Conservation (phyloP, 75 land plant genomes). For the Picea glauca region DNA sequence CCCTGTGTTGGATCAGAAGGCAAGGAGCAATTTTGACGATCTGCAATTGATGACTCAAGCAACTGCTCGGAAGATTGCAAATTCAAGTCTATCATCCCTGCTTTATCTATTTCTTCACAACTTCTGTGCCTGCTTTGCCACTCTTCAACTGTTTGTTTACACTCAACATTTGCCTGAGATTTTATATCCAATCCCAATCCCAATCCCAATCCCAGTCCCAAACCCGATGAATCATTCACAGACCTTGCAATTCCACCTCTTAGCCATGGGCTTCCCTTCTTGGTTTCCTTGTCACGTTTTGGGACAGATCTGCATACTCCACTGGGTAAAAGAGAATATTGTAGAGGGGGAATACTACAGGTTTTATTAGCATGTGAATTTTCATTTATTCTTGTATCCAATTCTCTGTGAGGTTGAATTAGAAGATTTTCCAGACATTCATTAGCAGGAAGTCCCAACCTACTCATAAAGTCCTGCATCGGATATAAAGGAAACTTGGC, state of each 20-base stretch:
- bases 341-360: slow-evolving; percentile 7
- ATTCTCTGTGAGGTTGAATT: neutral
- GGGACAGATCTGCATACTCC: neutral
- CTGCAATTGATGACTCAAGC: slow-evolving; percentile 1
- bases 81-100: slow-evolving; percentile 9
- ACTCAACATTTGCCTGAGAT: neutral
- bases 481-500: neutral
- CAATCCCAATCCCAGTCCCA: neutral
- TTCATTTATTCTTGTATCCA: neutral
- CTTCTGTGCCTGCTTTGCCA: neutral
- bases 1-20: neutral
- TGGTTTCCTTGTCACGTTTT: neutral
- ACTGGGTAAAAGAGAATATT: neutral
- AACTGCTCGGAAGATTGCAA: slow-evolving; percentile 8
- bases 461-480: slow-evolving; percentile 6
- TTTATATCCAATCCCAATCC: neutral
- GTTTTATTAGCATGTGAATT: neutral
- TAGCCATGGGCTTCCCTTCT: slow-evolving; percentile 1
- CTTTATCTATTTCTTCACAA: neutral
- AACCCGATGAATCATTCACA: neutral
- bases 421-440: slow-evolving; percentile 5
- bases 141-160: neutral
- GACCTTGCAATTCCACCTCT: neutral
- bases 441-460: slow-evolving; percentile 6
- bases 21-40: neutral